Conservation (phyloP, 768 basidiomycete species). For the Pisolithus orientalis region DNA sequence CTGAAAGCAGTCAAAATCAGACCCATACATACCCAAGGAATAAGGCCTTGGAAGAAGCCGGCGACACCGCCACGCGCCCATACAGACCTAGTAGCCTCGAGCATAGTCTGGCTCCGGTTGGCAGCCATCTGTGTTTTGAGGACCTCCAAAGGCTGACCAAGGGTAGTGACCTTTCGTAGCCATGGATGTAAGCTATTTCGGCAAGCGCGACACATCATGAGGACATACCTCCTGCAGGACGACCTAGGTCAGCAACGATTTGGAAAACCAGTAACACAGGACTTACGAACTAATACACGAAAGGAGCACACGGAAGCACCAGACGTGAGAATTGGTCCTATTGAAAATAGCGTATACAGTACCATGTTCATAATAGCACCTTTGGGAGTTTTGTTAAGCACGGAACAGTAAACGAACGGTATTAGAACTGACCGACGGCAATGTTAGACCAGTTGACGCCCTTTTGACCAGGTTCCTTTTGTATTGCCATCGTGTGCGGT, state of each 20-base stretch:
- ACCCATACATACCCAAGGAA: conserved; percentile 78
- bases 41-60: conserved; percentile 97
- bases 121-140: conserved; percentile 99
- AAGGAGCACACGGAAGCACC: neutral
- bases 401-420: conserved; percentile 8
- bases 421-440: conserved; percentile 67
- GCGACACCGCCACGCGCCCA: conserved; percentile 86
- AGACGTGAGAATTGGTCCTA: conserved; percentile 4
- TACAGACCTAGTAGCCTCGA: conserved; percentile 75
- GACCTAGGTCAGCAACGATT: conserved; percentile 4
- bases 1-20: neutral
- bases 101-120: conserved; percentile 88
- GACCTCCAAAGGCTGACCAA: conserved; percentile 97
- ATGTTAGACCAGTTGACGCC: conserved; percentile 93
- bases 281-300: conserved; percentile 40
- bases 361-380: conserved; percentile 99
- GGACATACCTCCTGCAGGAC: conserved; percentile 62
- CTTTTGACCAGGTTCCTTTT: conserved; percentile 85
- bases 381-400: conserved; percentile 27
- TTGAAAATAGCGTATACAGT: conserved; percentile 34
- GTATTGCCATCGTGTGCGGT: conserved; percentile 59
- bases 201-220: neutral
- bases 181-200: neutral
- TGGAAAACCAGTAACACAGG: conserved; percentile 1
- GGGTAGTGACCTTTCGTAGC: conserved; percentile 76